Base-by-base conservation (phyloP, 2,329 filamentous ascomycete species). In the Stromatinia cepivora region DNA sequence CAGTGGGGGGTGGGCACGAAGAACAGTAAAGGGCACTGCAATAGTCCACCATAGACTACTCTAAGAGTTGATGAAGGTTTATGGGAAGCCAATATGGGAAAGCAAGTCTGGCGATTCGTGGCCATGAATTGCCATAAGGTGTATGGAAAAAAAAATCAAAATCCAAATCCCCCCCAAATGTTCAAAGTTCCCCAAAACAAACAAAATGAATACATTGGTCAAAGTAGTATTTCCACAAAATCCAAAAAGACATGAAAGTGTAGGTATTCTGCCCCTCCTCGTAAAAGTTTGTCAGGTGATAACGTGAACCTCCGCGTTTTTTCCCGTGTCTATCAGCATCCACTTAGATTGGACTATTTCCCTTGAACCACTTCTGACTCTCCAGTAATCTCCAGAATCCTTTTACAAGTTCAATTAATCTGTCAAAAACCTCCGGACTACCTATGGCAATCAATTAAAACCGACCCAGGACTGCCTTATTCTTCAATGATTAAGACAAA, bases 401-500 rank as follows among this genome's bases (percentile, higher is more conserved):
- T 63, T 22, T 9, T 11, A 52, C 22, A 36, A 20, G 4, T 50
- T 52, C 7, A 39, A 39, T 17, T 22, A 34, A 52, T 52, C n/a
- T 13, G 22, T 10, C 31, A 52, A 63, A 39, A 28, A 28, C 31
- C 8, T 52, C 46, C 10, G 7, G 13, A 22, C 10, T 39, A 39
- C 28, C 9, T 28, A 39, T 39, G 48, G 13, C 22, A 13, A 52
- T 52, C 9, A 39, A 13, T 20, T 36, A 20, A 36, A 15, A 25
- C n/a, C 13, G 17, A 36, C 22, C 13, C 7, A 48, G n/a, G 36
- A 36, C 15, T n/a, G 8, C 11, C n/a, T 42, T 34, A 22, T 39
- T 63, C 13, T 25, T 63, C 46, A 28, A 52, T 48, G 28, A 28
- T 34, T n/a, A 50, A 62, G 45, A 63, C 15, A 63, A 50, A 52